These are phyloP conservation scores for Hyphopichia pseudoburtonii DNA, from an alignment of 1,139 yeast species.

Conservation along the genomic window DNA sequence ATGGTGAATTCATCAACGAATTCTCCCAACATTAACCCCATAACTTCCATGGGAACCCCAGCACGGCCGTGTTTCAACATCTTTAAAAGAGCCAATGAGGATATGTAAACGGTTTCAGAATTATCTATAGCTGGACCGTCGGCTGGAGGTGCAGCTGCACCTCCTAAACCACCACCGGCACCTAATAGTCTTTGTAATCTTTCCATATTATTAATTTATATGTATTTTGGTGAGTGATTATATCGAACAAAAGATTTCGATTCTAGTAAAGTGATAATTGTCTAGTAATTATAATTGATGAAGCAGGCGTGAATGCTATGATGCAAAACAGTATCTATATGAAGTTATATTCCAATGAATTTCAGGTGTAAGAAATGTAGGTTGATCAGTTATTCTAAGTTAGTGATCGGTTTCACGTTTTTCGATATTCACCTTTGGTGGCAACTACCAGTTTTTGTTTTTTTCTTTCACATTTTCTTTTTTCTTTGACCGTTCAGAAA, in stretches of 20 bases:
- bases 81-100: constrained; percentile 90
- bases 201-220: constrained; percentile 48
- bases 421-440: neutral
- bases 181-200: constrained; percentile 73
- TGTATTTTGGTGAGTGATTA: neutral
- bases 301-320: too few relatives aligned
- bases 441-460: neutral
- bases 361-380: too few relatives aligned
- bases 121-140: constrained; percentile 90
- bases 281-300: too few relatives aligned
- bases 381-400: too few relatives aligned
- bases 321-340: too few relatives aligned
- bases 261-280: too few relatives aligned
- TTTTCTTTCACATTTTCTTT: neutral
- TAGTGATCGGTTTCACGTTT: too few relatives aligned
- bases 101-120: constrained; percentile 93
- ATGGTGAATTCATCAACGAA: constrained; percentile 97
- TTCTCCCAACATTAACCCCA: constrained; percentile 99
- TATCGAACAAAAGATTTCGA: too few relatives aligned
- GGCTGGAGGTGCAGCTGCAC: constrained; percentile 49
- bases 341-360: too few relatives aligned
- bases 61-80: constrained; percentile 99
- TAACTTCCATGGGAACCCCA: constrained; percentile 99
- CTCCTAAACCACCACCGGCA: constrained; percentile 58
- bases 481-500: too few relatives aligned